These are phyloP conservation scores for Calonectria hawksworthii DNA, from an alignment of 2,329 filamentous ascomycete genomes.

Conservation along the genomic window DNA sequence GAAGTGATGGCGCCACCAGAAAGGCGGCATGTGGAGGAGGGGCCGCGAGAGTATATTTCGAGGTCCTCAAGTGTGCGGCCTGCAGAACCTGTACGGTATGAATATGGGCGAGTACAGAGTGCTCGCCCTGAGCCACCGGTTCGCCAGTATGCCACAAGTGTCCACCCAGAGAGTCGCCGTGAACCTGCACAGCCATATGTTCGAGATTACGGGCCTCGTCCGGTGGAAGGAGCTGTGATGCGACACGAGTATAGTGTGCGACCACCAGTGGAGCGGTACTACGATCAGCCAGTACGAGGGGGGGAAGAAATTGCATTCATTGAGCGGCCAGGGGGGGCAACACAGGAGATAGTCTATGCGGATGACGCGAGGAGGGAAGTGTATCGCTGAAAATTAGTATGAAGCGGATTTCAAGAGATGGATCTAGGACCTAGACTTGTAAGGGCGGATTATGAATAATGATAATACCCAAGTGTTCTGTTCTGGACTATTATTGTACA, in stretches of 20 bases:
- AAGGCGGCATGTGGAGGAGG: conserved; percentile 59
- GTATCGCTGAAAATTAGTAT: conserved; percentile 47
- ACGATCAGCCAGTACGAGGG: conserved; percentile 52
- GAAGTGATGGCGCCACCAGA: conserved; percentile 60
- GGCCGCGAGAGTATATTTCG: conserved; percentile 66
- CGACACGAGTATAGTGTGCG: conserved; percentile 56
- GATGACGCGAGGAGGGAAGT: conserved; percentile 55
- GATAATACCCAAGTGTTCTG: conserved; percentile 10
- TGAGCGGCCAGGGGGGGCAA: conserved; percentile 57
- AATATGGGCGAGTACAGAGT: conserved; percentile 62
- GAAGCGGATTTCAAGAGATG: background rate
- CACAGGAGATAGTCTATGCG: conserved; percentile 62
- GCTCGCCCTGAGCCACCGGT: conserved; percentile 53
- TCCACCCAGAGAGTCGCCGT: conserved; percentile 47
- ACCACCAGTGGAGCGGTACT: conserved; percentile 58
- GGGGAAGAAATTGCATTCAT: conserved; percentile 60
- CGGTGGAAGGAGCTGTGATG: conserved; percentile 43
- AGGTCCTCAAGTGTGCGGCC: conserved; percentile 73
- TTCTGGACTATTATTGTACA: background rate
- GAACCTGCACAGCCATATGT: conserved; percentile 51
- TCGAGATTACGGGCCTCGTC: conserved; percentile 47
- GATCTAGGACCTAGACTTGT: background rate
- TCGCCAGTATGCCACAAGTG: conserved; percentile 46
- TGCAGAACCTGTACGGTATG: conserved; percentile 59
- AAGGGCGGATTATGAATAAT: conserved; percentile 11